These are phyloP conservation scores for Cryomyces minteri DNA, from an alignment of 495 filamentous ascomycete species.

Conservation along the genomic window DNA sequence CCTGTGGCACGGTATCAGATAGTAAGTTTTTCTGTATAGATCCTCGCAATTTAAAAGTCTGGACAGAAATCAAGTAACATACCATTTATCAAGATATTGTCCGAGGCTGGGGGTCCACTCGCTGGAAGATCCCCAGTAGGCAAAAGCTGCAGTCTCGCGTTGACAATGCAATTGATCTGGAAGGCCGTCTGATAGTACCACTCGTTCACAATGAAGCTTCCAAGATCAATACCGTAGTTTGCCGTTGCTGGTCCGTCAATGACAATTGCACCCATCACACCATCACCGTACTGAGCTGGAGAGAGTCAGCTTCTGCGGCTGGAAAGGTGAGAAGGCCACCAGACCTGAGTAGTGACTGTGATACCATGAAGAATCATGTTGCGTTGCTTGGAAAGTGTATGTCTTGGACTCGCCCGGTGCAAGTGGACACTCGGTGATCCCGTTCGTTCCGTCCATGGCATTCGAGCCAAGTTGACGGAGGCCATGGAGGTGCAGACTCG, in stretches of 20 bases:
- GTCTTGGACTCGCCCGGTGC: conserved; percentile 14
- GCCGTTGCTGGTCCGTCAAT: conserved; percentile 20
- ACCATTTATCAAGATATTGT: conserved; percentile 21
- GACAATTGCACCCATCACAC: conserved; percentile 17
- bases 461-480: conserved; percentile 15
- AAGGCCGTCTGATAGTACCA: conserved; percentile 18
- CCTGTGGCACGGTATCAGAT: no score
- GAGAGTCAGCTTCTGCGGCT: not conserved
- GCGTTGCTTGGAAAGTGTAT: conserved; percentile 18
- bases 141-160: conserved; percentile 7
- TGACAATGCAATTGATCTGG: not conserved
- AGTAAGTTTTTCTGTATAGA: no score
- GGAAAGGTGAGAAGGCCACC: no score
- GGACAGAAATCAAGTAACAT: conserved; percentile 2
- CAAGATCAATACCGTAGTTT: conserved; percentile 21
- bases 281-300: conserved; percentile 19
- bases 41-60: not conserved
- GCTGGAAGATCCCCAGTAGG: conserved; percentile 4
- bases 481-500: conserved; percentile 22
- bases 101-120: conserved; percentile 9
- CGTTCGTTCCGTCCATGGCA: conserved; percentile 17
- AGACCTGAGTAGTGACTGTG: conserved; percentile 11
- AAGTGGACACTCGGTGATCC: conserved; percentile 18
- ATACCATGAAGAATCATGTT: conserved; percentile 22
- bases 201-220: conserved; percentile 15